phyloP scores from a whole-genome alignment of 208 protist species.

The Ichthyophonus hoferi region DNA sequence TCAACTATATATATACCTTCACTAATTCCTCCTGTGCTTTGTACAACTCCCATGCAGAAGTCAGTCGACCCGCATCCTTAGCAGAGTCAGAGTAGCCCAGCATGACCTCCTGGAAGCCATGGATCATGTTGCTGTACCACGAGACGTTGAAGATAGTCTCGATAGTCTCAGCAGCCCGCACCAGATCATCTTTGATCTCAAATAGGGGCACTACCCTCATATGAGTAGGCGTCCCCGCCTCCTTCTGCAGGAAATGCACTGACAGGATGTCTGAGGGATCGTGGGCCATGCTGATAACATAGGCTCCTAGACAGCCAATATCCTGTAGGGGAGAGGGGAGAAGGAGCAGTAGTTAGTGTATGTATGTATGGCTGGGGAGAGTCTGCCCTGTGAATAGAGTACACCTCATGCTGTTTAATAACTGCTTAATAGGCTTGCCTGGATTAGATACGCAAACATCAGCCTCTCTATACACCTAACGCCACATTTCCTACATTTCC shows the following conservation, averaged over 20 bases:
- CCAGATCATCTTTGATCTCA: slow-evolving; percentile 53
- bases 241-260: slow-evolving; percentile 59
- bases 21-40: slow-evolving; percentile 60
- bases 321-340: slow-evolving; percentile 21
- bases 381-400: too few relatives aligned
- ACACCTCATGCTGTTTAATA: too few relatives aligned
- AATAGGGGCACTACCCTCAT: slow-evolving; percentile 62
- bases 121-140: slow-evolving; percentile 50
- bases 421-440: too few relatives aligned
- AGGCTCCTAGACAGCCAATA: slow-evolving; percentile 56
- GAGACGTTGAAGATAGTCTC: slow-evolving; percentile 31
- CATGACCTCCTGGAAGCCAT: slow-evolving; percentile 64
- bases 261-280: slow-evolving; percentile 59
- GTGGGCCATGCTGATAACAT: slow-evolving; percentile 66
- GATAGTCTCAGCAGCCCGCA: slow-evolving; percentile 41
- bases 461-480: too few relatives aligned
- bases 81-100: slow-evolving; percentile 65
- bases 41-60: slow-evolving; percentile 62
- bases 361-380: too few relatives aligned
- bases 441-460: too few relatives aligned
- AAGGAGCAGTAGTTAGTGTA: not conserved
- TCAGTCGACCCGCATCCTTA: slow-evolving; percentile 64
- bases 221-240: slow-evolving; percentile 20
- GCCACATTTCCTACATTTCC: too few relatives aligned
- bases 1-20: slow-evolving; percentile 9